These are phyloP conservation scores for Thuja plicata DNA, from an alignment of 83 land plant species.

Conservation along the genomic window DNA sequence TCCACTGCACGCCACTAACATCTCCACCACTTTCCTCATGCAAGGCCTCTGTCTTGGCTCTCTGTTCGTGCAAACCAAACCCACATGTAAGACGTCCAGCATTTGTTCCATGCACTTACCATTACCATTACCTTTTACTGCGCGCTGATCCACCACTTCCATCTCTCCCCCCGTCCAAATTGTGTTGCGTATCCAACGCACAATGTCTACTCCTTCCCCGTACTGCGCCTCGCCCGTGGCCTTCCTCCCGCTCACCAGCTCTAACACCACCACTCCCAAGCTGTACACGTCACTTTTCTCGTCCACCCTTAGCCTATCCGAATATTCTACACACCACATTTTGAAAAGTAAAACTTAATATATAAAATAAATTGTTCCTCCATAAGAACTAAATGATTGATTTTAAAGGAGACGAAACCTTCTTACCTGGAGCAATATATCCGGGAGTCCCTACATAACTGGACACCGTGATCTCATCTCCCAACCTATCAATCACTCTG, in stretches of 20 bases:
- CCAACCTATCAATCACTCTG: conserved; percentile 21
- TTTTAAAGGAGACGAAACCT: too few relatives aligned
- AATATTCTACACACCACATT: conserved; percentile 8
- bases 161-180: background rate
- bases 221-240: too few relatives aligned
- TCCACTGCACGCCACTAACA: background rate
- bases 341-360: too few relatives aligned
- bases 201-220: too few relatives aligned
- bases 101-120: conserved; percentile 9
- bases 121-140: background rate
- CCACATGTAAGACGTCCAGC: conserved; percentile 29
- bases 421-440: conserved; percentile 11
- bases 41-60: conserved; percentile 44
- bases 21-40: conserved; percentile 45
- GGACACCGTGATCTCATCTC: background rate
- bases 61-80: conserved; percentile 31
- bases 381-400: too few relatives aligned
- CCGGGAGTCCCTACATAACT: background rate
- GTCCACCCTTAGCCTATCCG: background rate
- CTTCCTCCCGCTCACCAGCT: background rate
- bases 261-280: conserved; percentile 22
- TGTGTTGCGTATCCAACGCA: background rate
- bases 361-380: too few relatives aligned
- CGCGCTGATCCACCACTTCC: background rate
- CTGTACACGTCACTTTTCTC: conserved; percentile 24